Conservation (phyloP, 441 rosid species). For the Capsella rubella region DNA sequence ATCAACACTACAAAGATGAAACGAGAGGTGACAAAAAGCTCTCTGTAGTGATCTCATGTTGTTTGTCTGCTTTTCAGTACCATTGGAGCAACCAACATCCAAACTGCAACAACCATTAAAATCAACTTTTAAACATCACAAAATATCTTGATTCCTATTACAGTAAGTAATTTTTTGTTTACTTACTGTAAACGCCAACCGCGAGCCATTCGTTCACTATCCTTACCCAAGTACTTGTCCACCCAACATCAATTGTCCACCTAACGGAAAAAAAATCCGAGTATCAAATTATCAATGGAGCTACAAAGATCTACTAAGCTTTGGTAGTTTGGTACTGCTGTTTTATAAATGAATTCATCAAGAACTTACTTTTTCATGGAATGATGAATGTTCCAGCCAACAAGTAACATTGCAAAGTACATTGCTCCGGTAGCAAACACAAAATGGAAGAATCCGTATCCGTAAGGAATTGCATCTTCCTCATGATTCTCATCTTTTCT, state of each 20-base stretch:
- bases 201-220: constrained; percentile 94
- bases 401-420: constrained; percentile 93
- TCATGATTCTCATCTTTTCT: constrained; percentile 50
- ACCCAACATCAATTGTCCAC: constrained; percentile 99
- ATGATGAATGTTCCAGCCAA: constrained; percentile 93
- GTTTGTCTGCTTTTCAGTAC: constrained; percentile 62
- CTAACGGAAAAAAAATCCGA: constrained; percentile 47
- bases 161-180: neutral
- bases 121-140: constrained; percentile 3
- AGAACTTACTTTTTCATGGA: constrained; percentile 68
- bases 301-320: neutral
- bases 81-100: constrained; percentile 89
- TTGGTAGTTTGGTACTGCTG: neutral
- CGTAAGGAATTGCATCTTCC: constrained; percentile 83
- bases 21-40: constrained; percentile 22
- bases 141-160: neutral
- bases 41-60: constrained; percentile 32
- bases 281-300: neutral
- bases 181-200: constrained; percentile 87
- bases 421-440: constrained; percentile 97
- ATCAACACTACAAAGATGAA: neutral
- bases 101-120: constrained; percentile 58
- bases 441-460: constrained; percentile 96
- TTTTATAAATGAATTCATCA: neutral
- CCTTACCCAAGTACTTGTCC: constrained; percentile 99